phyloP scores from a whole-genome alignment of 1,284 basidiomycete species.

The Trichosporon asahii region DNA sequence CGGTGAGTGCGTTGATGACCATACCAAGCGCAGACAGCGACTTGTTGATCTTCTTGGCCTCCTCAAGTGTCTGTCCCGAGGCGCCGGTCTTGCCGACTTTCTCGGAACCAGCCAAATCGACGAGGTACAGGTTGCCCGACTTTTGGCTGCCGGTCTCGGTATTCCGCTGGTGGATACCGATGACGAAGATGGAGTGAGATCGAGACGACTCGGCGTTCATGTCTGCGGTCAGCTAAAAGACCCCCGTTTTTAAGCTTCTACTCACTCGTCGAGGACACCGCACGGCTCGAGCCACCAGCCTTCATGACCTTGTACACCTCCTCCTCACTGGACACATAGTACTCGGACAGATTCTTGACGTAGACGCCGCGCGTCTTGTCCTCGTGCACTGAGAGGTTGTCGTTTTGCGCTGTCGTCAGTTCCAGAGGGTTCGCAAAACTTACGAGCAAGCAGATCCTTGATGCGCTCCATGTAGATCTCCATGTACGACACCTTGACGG shows the following conservation, averaged over 20 bases:
- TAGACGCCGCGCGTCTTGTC: constrained; percentile 98
- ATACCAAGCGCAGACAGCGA: constrained; percentile 95
- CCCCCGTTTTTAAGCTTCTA: constrained; percentile 19
- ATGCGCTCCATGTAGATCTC: constrained; percentile 99
- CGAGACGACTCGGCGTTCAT: constrained; percentile 99
- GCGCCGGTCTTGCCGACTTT: constrained; percentile 99
- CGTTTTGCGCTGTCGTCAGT: constrained; percentile 75
- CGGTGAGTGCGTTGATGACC: constrained; percentile 99
- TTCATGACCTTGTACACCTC: constrained; percentile 99
- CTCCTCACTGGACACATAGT: constrained; percentile 92
- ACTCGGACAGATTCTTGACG: constrained; percentile 95
- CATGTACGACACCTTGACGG: constrained; percentile 99
- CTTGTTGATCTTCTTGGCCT: constrained; percentile 99
- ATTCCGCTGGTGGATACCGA: constrained; percentile 95
- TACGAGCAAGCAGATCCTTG: constrained; percentile 91
- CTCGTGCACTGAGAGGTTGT: constrained; percentile 97
- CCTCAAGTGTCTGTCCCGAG: constrained; percentile 96
- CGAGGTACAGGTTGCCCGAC: constrained; percentile 94
- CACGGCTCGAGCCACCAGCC: constrained; percentile 84
- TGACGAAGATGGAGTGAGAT: constrained; percentile 98
- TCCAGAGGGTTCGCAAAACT: constrained; percentile 48
- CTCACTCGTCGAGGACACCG: constrained; percentile 92
- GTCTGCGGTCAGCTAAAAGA: constrained; percentile 58
- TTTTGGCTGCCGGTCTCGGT: constrained; percentile 94
- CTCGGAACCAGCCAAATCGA: constrained; percentile 97